Evolutionary conservation across 768 basidiomycete species (phyloP).

Genomic region (Collybia nuda): DNA sequence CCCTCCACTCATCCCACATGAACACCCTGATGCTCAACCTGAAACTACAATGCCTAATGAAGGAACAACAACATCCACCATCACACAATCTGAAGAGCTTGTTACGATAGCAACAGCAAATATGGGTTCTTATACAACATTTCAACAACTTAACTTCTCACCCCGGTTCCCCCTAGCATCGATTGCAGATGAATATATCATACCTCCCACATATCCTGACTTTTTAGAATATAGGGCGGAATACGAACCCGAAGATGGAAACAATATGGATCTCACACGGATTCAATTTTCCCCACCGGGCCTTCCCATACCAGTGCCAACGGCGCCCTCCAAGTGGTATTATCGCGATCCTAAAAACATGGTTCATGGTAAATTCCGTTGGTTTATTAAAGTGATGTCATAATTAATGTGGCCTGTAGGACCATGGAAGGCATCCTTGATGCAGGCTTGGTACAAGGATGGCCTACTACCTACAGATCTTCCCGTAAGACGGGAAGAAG

Average conservation of each 20-base stretch:
- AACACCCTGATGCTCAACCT: constrained; percentile 38
- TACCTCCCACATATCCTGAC: constrained; percentile 84
- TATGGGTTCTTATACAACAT: constrained; percentile 85
- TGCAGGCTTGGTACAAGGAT: constrained; percentile 90
- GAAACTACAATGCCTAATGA: constrained; percentile 32
- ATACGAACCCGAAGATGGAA: constrained; percentile 58
- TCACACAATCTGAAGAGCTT: constrained; percentile 63
- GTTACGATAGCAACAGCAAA: constrained; percentile 66
- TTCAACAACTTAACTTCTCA: constrained; percentile 85
- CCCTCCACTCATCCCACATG: constrained; percentile 39
- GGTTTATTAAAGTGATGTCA: background rate
- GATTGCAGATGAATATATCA: constrained; percentile 88
- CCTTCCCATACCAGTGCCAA: constrained; percentile 67
- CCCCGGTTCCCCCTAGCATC: constrained; percentile 87
- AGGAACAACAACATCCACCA: constrained; percentile 28
- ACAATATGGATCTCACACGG: constrained; percentile 48
- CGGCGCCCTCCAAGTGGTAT: constrained; percentile 74
- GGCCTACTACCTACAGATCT: constrained; percentile 80
- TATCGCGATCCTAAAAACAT: constrained; percentile 83
- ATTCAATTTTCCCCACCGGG: constrained; percentile 80
- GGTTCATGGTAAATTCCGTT: constrained; percentile 61
- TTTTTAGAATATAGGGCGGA: constrained; percentile 70
- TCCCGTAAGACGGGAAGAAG: constrained; percentile 78
- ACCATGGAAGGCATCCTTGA: constrained; percentile 84
- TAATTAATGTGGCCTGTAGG: constrained; percentile 39